phyloP scores from a whole-genome alignment of 345 rosid species.

The Luvunga scandens region DNA sequence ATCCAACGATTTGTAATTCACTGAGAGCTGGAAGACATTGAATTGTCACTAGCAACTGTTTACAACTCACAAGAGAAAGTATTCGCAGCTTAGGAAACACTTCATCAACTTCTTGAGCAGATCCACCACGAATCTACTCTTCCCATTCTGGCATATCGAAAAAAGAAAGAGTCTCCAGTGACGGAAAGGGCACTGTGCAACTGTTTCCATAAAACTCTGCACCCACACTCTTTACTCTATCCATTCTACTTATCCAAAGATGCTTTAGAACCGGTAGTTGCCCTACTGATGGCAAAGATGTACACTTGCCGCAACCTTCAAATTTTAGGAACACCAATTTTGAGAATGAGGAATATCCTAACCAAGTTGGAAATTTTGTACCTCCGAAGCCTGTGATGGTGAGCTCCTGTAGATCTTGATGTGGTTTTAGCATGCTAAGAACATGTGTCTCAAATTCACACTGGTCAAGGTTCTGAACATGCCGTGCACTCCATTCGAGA shows the following conservation, averaged over 20 bases:
- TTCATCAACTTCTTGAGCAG: neutral
- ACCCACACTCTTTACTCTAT: neutral
- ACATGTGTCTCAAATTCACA: no score
- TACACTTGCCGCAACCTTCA: rapidly evolving
- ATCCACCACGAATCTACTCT: neutral
- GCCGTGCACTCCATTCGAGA: no score
- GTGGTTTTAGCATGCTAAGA: neutral
- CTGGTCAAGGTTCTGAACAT: no score
- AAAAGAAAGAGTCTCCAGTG: neutral
- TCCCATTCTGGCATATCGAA: rapidly evolving
- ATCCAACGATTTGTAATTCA: no score
- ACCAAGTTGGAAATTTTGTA: neutral
- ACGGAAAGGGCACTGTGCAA: neutral
- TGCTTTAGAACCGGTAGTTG: neutral
- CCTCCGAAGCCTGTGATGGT: neutral
- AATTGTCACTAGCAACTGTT: no score
- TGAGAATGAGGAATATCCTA: neutral
- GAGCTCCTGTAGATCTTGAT: neutral
- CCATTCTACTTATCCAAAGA: neutral
- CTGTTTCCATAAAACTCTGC: neutral
- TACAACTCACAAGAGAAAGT: no score
- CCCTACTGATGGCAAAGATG: neutral
- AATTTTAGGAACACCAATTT: rapidly evolving
- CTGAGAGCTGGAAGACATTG: no score
- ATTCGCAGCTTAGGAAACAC: no score